These are phyloP conservation scores for Scenedesmus sp. DNA, from an alignment of 163 green algal species.

Conservation along the genomic window DNA sequence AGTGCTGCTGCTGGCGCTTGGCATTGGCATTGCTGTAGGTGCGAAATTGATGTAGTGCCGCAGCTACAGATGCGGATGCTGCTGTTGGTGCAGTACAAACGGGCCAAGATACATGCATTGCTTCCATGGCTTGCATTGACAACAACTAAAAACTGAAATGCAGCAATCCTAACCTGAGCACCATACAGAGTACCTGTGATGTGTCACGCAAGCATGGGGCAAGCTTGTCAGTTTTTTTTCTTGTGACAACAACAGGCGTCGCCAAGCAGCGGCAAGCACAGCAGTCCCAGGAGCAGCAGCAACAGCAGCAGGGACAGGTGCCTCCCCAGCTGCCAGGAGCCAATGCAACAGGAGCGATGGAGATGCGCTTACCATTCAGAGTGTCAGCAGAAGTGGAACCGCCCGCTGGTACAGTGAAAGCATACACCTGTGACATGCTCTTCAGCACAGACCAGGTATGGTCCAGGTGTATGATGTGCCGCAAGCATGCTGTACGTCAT, in stretches of 20 bases:
- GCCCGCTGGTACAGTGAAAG: not conserved
- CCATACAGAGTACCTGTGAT: not conserved
- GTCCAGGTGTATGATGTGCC: not conserved
- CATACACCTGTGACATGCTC: slow-evolving; percentile 7
- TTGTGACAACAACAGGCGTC: not conserved
- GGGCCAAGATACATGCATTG: not conserved
- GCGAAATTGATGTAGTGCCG: not conserved
- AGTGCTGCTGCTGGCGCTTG: not conserved
- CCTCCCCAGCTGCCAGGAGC: not conserved
- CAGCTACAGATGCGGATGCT: not conserved
- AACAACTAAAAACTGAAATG: no score
- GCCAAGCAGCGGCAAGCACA: slow-evolving; percentile 9
- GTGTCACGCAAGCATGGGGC: not conserved
- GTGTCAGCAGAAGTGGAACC: not conserved
- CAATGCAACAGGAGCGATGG: not conserved
- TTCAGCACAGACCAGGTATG: slow-evolving; percentile 37
- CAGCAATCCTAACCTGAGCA: no score
- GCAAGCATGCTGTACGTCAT: not conserved
- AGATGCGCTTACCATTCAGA: not conserved
- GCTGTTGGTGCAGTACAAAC: not conserved
- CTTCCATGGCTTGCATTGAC: no score
- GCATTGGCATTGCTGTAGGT: slow-evolving; percentile 7
- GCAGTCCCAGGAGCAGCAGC: slow-evolving; percentile 20
- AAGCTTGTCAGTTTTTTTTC: not conserved
- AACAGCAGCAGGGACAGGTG: not conserved